phyloP scores from a whole-genome alignment of 2,329 filamentous ascomycete genomes.

The Talaromyces rugulosus region DNA sequence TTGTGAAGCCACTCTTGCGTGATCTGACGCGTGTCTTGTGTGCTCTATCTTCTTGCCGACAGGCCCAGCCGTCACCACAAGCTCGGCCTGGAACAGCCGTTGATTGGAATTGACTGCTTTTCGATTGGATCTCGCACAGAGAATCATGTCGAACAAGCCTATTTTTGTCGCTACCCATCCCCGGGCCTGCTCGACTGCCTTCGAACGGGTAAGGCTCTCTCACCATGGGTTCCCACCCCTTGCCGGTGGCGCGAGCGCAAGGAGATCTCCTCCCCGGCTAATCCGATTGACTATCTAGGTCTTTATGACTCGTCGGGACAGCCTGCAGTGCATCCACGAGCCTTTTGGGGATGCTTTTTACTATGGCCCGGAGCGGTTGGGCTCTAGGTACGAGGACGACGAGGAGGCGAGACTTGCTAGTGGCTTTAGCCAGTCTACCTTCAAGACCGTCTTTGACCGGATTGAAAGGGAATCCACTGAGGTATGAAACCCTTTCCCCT shows the following conservation, averaged over 20 bases:
- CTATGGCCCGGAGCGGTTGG: constrained; percentile 85
- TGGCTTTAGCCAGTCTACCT: constrained; percentile 43
- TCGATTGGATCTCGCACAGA: neutral
- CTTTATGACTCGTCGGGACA: constrained; percentile 89
- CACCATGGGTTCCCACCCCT: constrained; percentile 1
- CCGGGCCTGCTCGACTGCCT: constrained; percentile 91
- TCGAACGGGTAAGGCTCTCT: constrained; percentile 70
- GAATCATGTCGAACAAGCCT: constrained; percentile 67
- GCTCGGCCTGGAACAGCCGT: neutral
- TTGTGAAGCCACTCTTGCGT: neutral
- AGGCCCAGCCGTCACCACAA: neutral
- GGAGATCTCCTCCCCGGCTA: constrained; percentile 10
- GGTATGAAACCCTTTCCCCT: constrained; percentile 50
- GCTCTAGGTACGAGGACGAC: constrained; percentile 72
- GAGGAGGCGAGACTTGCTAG: constrained; percentile 42
- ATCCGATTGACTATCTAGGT: constrained; percentile 53
- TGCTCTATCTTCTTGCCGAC: constrained; percentile 3
- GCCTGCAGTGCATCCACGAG: constrained; percentile 81
- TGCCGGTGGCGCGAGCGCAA: neutral
- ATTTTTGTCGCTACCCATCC: constrained; percentile 95
- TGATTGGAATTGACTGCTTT: neutral
- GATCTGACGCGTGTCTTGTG: constrained; percentile 2
- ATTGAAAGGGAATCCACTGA: constrained; percentile 69
- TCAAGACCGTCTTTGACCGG: constrained; percentile 65
- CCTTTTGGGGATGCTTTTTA: constrained; percentile 97